A percentile compares a stretch with the other conserved stretches of the same genome.
Evolutionary conservation across 2,329 filamentous ascomycete genomes (phyloP).

Genomic region (Orbilia javanica): DNA sequence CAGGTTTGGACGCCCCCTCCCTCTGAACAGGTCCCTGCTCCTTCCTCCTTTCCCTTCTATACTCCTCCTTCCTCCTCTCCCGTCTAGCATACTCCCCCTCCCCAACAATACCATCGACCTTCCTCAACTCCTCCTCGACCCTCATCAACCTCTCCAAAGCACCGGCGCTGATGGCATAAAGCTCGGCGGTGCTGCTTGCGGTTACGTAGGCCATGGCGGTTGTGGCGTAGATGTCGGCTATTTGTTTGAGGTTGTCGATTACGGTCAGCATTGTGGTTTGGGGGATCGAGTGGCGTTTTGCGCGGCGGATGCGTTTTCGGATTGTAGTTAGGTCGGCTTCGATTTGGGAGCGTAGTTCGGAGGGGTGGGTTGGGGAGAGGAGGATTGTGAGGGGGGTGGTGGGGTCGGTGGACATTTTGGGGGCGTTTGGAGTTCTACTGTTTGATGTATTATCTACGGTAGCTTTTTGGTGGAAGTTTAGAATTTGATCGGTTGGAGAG

Average conservation of each 20-base stretch:
- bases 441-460: too few relatives aligned
- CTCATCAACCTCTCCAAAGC: conserved; percentile 7
- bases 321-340: conserved; percentile 32
- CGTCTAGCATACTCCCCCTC: background rate
- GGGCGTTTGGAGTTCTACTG: background rate
- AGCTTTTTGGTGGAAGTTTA: too few relatives aligned
- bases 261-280: background rate
- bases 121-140: background rate
- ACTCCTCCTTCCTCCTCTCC: background rate
- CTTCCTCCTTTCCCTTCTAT: background rate
- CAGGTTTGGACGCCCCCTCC: too few relatives aligned
- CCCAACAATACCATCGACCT: background rate
- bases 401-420: background rate
- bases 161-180: conserved; percentile 13
- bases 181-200: background rate
- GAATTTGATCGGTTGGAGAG: too few relatives aligned
- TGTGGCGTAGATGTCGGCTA: background rate
- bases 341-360: background rate
- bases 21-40: background rate
- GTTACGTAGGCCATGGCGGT: conserved; percentile 11
- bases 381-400: background rate
- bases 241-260: background rate
- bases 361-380: background rate
- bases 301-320: conserved; percentile 23
- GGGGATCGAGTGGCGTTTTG: background rate